Evolutionary conservation across 2,329 filamentous ascomycete genomes (phyloP).

Genomic region (Cryphonectria naterciae): DNA sequence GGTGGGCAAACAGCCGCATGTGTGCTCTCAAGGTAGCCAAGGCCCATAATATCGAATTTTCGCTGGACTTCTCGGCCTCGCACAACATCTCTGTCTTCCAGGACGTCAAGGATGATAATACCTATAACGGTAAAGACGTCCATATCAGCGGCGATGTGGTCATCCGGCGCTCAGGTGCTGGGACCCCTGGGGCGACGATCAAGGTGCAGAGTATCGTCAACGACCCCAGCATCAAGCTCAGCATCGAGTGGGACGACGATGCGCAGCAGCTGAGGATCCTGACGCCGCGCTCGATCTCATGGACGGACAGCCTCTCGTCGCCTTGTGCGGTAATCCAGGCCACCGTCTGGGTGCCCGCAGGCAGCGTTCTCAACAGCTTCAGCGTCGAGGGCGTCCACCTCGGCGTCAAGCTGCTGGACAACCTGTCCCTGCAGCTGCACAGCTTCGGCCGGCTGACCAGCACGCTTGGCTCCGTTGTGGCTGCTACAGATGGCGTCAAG

Average conservation of each 20-base stretch:
- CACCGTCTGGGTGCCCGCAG: conserved; percentile 51
- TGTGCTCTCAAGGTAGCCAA: conserved; percentile 33
- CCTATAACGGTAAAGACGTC: conserved; percentile 37
- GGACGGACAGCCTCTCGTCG: conserved; percentile 7
- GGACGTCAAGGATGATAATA: conserved; percentile 35
- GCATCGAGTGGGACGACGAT: conserved; percentile 39
- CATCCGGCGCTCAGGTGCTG: conserved; percentile 44
- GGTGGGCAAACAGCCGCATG: conserved; percentile 30
- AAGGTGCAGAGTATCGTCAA: conserved; percentile 52
- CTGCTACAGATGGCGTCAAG: conserved; percentile 39
- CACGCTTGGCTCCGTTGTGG: conserved; percentile 44
- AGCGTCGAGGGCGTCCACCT: conserved; percentile 44
- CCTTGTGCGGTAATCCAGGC: conserved; percentile 54
- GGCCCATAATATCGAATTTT: conserved; percentile 38
- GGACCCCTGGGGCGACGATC: conserved; percentile 42
- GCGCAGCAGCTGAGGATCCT: conserved; percentile 45
- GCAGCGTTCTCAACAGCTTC: conserved; percentile 44
- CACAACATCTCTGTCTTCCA: conserved; percentile 48
- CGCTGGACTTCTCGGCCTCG: conserved; percentile 41
- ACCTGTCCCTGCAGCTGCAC: conserved; percentile 42
- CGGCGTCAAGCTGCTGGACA: conserved; percentile 45
- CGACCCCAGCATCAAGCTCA: conserved; percentile 44
- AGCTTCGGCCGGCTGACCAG: conserved; percentile 40
- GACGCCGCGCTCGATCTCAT: conserved; percentile 42
- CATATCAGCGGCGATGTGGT: conserved; percentile 51